A percentile compares a stretch with the other conserved stretches of the same genome.
Conservation (phyloP, 1,284 basidiomycete genomes). For the Ganoderma resinaceum region DNA sequence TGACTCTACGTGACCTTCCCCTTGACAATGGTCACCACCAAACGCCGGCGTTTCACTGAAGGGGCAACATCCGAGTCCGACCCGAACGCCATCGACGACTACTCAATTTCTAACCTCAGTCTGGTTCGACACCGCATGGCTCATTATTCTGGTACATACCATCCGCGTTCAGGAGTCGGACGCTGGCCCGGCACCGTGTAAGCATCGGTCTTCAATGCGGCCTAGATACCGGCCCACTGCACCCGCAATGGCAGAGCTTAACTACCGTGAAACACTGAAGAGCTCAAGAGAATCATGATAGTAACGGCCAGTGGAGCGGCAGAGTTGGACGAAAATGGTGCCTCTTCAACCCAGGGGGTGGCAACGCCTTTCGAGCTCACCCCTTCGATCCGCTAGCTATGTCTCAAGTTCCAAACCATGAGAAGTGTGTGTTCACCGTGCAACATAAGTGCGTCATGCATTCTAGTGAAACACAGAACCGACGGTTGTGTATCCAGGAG, state of each 20-base stretch:
- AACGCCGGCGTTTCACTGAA: no score
- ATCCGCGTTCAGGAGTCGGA: not conserved
- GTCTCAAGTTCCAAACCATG: not conserved
- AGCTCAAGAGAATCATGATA: not conserved
- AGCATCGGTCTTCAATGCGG: not conserved
- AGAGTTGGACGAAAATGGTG: not conserved
- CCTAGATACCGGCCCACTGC: not conserved
- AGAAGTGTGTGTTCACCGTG: not conserved
- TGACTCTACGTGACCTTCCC: no score
- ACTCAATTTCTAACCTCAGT: no score
- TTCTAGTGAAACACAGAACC: not conserved
- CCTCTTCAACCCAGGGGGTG: not conserved
- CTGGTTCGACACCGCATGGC: not conserved
- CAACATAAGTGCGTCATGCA: not conserved
- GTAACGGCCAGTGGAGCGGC: not conserved
- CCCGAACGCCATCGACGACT: no score
- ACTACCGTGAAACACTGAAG: not conserved
- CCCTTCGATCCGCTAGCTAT: not conserved
- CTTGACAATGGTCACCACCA: no score
- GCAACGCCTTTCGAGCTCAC: not conserved
- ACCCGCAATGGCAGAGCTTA: not conserved
- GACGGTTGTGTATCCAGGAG: not conserved
- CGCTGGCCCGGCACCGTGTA: not conserved
- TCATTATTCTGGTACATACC: not conserved
- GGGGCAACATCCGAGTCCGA: no score